These are phyloP conservation scores for Leishmania lainsoni DNA, from an alignment of 208 protist species.

Conservation along the genomic window DNA sequence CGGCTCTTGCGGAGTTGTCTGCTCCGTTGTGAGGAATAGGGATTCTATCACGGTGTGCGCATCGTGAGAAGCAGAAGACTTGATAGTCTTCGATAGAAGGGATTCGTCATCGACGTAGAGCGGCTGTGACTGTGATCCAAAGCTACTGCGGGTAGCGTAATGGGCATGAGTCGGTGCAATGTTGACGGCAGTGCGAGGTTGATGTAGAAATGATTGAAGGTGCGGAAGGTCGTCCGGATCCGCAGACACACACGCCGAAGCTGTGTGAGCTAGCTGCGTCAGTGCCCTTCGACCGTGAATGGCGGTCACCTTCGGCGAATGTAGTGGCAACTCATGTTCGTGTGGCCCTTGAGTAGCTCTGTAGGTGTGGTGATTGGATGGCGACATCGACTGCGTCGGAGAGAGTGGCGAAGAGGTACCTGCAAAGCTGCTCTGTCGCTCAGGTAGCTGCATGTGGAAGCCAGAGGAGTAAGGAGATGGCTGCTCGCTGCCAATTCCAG, in stretches of 20 bases:
- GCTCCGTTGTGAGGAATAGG: background rate
- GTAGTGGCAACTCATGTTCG: conserved; percentile 18
- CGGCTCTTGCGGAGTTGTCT: background rate
- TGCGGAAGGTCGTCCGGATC: background rate
- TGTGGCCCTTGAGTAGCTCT: background rate
- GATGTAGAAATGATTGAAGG: background rate
- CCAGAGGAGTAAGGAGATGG: background rate
- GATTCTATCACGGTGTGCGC: background rate
- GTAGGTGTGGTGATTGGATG: background rate
- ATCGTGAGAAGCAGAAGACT: background rate
- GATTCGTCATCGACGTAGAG: background rate
- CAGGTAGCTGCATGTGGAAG: background rate
- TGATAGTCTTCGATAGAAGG: background rate
- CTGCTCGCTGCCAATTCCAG: background rate
- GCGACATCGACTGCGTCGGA: background rate
- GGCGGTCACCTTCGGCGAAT: conserved; percentile 1
- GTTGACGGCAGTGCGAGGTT: background rate
- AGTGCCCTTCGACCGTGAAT: conserved; percentile 1
- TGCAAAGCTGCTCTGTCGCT: background rate
- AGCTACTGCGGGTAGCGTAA: background rate
- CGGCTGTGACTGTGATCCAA: background rate
- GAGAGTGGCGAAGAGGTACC: conserved; percentile 16
- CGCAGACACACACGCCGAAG: background rate
- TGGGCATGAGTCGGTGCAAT: too few relatives aligned
- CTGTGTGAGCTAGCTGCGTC: background rate